Percentiles rank a stretch among this genome's conserved stretches.
These are phyloP conservation scores for Aspergillus sclerotiicarbonarius DNA, from an alignment of 495 filamentous ascomycete genomes.

Conservation along the genomic window DNA sequence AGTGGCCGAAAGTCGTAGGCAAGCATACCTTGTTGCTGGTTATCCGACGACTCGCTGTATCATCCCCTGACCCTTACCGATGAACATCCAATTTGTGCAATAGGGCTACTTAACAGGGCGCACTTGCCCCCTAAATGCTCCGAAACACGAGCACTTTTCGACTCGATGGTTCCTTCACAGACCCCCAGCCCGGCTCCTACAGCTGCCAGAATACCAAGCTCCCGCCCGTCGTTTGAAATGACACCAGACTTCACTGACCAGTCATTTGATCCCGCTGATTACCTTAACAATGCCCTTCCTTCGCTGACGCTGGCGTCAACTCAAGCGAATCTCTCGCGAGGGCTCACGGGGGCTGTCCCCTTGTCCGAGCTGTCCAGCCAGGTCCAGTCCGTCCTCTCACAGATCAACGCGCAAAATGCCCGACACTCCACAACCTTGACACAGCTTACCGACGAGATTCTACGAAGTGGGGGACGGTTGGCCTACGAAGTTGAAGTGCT, in stretches of 20 bases:
- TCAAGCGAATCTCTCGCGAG: constrained; percentile 40
- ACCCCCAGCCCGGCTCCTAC: constrained; percentile 18
- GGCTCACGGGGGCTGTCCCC: constrained; percentile 51
- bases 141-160: background rate
- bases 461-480: constrained; percentile 78
- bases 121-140: constrained; percentile 7
- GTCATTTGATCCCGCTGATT: constrained; percentile 76
- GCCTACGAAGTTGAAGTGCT: constrained; percentile 95
- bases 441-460: constrained; percentile 88
- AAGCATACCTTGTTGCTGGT: background rate
- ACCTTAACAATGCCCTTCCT: constrained; percentile 75
- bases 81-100: constrained; percentile 4
- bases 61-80: background rate
- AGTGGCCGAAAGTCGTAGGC: background rate
- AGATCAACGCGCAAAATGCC: constrained; percentile 83
- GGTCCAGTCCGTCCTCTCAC: constrained; percentile 78
- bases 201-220: constrained; percentile 22
- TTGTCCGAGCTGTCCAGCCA: constrained; percentile 76
- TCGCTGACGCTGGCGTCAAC: constrained; percentile 42
- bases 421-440: constrained; percentile 80
- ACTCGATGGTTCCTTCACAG: constrained; percentile 20
- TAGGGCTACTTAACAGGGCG: constrained; percentile 5
- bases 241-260: constrained; percentile 60
- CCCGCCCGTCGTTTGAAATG: constrained; percentile 61
- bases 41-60: background rate